Base-by-base conservation (phyloP, 139 green algal species). In the Tetratostichococcus sp. region DNA sequence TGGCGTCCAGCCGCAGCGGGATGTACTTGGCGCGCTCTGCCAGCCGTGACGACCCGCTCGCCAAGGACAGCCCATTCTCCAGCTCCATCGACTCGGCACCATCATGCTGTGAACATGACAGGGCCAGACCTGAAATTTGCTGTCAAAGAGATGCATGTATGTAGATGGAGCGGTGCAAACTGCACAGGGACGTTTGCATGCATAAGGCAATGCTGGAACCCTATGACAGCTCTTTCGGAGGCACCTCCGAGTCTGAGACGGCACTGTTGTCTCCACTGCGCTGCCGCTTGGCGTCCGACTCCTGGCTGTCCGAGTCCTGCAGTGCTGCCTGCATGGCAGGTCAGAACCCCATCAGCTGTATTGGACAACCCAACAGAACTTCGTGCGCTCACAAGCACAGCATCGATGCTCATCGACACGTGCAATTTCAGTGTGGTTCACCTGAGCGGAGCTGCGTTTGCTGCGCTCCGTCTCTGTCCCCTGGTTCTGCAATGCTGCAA, bases 1-100 rank as follows among this genome's bases (percentile, higher is more conserved):
- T 82, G 28, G 86, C 73, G 43, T 79, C 25, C 35, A 98, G 84
- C 1, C 91, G 83, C 78, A 93, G 74, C 2, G 88, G 88, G 74
- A 87, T 87, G 71, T 82, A 87, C 31, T 72, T 80, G 23, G 85
- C 86, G 28, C 90, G 78, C 69, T 93, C 89, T 17, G 32, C 22
- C 70, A 93, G 89, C 1, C 42, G 70, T 32, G 50, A 59, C 26
- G 42, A 65, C 22, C 31, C 39, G 14, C 1, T 4, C 62, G 31
- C 21, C 42, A 35, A 62, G 39, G 42, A 28, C 65, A 28, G 43
- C 70, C 65, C 33, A 11, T n/a, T 65, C 42, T 19, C 28, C 28
- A n/a, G 22, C 42, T 42, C 68, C 58, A 65, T 62, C 26, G 71
- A 57, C 4, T 67, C 76, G 26, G 67, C 65, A 5, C 43, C 71